Base-by-base conservation (phyloP, 345 rosid genomes). In the Raphanus sativus region DNA sequence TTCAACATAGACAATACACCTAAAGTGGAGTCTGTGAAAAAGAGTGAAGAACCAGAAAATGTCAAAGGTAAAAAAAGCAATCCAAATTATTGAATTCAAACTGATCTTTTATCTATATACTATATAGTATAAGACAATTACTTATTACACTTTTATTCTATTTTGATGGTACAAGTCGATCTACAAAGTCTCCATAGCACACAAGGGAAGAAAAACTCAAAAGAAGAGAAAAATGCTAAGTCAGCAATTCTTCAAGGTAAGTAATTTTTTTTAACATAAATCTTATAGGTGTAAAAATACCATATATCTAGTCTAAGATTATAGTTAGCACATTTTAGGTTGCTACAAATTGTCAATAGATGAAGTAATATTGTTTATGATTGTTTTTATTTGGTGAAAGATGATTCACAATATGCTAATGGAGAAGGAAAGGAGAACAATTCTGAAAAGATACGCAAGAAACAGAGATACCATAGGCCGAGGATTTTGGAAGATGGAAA, bases 401-500 rank as follows among this genome's bases (percentile, higher is more conserved):
- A 59, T 30, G 32, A 69, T 72, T 24, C 74, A 48, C 34, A 73
- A 16, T 8, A 0, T 62, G 10, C 8, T 34, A 6, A 1, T 5
- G 77, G 26, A 16, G 63, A 17, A 26, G 11, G 4, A 48, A 67
- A 36, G 12, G 68, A 0, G 10, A 78, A 67, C 3, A 34, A 26
- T 3, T 12, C 74, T 17, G 36, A 50, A 10, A 15, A 0, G 26
- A 7, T 12, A 17, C 11, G 6, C n/a, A 78, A 29, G 17, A 67
- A 16, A 0, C 60, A 12, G 9, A 73, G 52, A 62, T 73, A 17
- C 10, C 9, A 62, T 21, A 54, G 74, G 55, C 82, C 82, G 10
- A 61, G 30, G 3, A 79, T 79, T 36, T 3, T 67, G 74, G 82
- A 73, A 28, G 74, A 52, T 0, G 75, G 78, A 0, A 79, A 29